Conservation (phyloP, 257 asterid genomes). For the Perilla frutescens region DNA sequence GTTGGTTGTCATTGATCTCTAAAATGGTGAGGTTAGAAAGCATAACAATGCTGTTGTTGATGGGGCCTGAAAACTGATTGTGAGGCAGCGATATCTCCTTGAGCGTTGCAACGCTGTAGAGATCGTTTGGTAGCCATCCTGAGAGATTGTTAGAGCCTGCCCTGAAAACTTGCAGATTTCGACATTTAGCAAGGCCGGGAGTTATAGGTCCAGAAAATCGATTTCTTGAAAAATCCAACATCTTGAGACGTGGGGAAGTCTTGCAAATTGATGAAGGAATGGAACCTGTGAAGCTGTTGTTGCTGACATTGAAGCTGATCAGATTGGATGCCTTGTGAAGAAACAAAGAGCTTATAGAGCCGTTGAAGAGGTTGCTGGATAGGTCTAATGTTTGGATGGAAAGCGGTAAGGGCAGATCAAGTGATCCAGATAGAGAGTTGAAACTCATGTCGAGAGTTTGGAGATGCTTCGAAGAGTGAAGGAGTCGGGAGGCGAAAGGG, state of each 20-base stretch:
- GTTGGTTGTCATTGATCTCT: slow-evolving; percentile 51
- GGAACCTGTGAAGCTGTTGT: slow-evolving; percentile 45
- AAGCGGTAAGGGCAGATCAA: neutral
- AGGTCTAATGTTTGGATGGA: slow-evolving; percentile 31
- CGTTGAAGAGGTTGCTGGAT: slow-evolving; percentile 50
- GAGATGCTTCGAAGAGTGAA: neutral
- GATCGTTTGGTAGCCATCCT: slow-evolving; percentile 44
- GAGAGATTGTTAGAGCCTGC: slow-evolving; percentile 50
- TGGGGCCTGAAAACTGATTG: slow-evolving; percentile 50
- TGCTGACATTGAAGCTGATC: slow-evolving; percentile 39
- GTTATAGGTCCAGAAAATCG: neutral
- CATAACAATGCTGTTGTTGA: slow-evolving; percentile 25
- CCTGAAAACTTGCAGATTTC: slow-evolving; percentile 33
- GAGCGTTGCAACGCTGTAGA: slow-evolving; percentile 34
- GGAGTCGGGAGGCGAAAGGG: neutral
- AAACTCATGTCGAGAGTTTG: slow-evolving; percentile 23
- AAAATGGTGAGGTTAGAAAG: slow-evolving; percentile 39
- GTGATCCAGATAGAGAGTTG: slow-evolving; percentile 30
- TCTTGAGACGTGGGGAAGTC: no score
- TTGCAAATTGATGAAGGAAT: no score
- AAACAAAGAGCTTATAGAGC: neutral
- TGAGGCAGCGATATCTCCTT: slow-evolving; percentile 43
- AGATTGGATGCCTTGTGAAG: slow-evolving; percentile 34
- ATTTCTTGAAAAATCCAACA: neutral
- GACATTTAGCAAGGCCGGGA: slow-evolving; percentile 7